Evolutionary conservation across 2,329 filamentous ascomycete species (phyloP), one percentile per base, ranked within the genome.

Genomic region (Aureobasidium sp.): DNA sequence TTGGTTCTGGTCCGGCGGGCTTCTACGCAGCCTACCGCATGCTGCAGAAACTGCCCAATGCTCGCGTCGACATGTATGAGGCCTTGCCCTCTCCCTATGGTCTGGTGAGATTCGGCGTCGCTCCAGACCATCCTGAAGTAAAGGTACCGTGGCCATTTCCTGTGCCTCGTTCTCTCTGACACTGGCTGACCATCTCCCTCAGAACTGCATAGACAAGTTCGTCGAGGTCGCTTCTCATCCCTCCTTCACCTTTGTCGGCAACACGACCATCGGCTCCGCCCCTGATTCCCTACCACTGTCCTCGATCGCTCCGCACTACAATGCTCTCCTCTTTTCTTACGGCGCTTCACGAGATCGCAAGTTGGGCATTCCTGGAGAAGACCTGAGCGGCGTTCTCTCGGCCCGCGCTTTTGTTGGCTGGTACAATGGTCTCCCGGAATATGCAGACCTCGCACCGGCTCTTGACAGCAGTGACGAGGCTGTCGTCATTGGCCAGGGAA

Each of bases 101-200:
- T 1, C 78, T 98, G 53, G 90, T 95, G 45, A 79, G 93, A 53
- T 95, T 93, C 65, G 93, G 93, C 7, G 93, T 98, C 55, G 94
- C 93, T n/a, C 93, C 93, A 4, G 93, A 98, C 67, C 93, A 98
- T 70, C 91, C 93, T 0, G 91, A 98, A 72, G 93, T 98, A 60
- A 98, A 98, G 81, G 89, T 93, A 72, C 3, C n/a, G n/a, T n/a
- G n/a, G n/a, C n/a, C n/a, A n/a, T n/a, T 7, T 7, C 27, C 3
- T 19, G 11, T 21, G 8, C 4, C 24, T 3, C n/a, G 6, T 19
- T 25, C 30, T 37, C 8, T 21, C 6, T 14, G 3, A 44, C n/a
- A 14, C 49, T 22, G 27, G 11, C 27, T 45, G 19, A 45, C 29
- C 19, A 11, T 16, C 21, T 11, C 14, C 16, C 27, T 56, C 62